Conservation (phyloP, 768 basidiomycete species). For the Tricholoma sp. region DNA sequence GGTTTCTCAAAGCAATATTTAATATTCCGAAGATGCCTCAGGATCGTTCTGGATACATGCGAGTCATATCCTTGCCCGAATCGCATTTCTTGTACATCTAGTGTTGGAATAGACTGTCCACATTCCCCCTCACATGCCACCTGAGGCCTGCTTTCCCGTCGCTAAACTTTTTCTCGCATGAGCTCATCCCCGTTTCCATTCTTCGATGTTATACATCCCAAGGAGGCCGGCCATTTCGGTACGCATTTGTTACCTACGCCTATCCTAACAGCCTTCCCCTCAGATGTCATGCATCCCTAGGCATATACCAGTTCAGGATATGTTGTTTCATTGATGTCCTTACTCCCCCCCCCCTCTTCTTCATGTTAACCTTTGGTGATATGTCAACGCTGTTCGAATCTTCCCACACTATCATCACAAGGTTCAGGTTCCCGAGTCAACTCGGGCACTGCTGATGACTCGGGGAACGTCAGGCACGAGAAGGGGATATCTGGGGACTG, state of each 20-base stretch:
- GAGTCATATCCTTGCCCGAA: neutral
- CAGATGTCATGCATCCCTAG: too few relatives aligned
- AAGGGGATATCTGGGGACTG: neutral
- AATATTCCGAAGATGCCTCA: neutral
- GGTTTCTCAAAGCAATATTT: neutral
- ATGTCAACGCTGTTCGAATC: constrained; percentile 11
- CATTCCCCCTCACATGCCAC: neutral
- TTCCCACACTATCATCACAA: constrained; percentile 21
- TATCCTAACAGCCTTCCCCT: too few relatives aligned
- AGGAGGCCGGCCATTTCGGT: too few relatives aligned
- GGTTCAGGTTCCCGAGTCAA: constrained; percentile 39
- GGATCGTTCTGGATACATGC: neutral
- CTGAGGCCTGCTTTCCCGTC: neutral
- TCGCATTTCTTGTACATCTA: neutral
- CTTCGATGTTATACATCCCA: too few relatives aligned
- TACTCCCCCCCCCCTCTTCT: neutral
- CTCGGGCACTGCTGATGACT: constrained; percentile 26
- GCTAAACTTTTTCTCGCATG: neutral
- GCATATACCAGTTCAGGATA: neutral
- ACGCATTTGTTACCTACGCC: too few relatives aligned
- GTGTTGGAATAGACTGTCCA: neutral
- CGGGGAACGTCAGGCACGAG: constrained; percentile 24
- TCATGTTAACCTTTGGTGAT: neutral
- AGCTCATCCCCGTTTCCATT: too few relatives aligned
- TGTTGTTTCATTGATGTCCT: neutral